phyloP scores from a whole-genome alignment of 768 basidiomycete species.

The Russula ochroleuca region DNA sequence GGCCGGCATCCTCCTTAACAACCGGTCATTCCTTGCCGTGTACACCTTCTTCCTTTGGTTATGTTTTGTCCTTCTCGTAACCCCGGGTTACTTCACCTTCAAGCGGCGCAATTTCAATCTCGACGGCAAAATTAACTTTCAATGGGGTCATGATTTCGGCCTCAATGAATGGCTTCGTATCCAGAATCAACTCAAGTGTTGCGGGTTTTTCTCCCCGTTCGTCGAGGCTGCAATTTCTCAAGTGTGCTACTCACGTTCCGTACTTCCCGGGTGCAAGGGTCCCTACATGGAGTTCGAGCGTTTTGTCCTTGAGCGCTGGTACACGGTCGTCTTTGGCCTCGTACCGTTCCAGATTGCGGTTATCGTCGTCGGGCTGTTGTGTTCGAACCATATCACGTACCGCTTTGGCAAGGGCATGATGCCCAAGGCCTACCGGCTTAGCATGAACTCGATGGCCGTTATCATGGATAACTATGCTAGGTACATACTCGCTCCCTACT shows the following conservation, averaged over 20 bases:
- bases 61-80: slow-evolving; percentile 63
- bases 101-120: slow-evolving; percentile 71
- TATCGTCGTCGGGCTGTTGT: slow-evolving; percentile 62
- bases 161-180: slow-evolving; percentile 57
- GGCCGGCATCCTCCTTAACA: slow-evolving; percentile 79
- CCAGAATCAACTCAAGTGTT: slow-evolving; percentile 73
- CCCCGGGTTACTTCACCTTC: slow-evolving; percentile 77
- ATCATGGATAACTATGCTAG: slow-evolving; percentile 84
- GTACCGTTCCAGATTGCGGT: slow-evolving; percentile 64
- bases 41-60: slow-evolving; percentile 73
- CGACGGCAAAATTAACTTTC: slow-evolving; percentile 73
- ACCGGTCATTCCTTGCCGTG: slow-evolving; percentile 73
- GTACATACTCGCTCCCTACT: slow-evolving; percentile 38
- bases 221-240: slow-evolving; percentile 72
- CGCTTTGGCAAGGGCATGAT: slow-evolving; percentile 87
- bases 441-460: slow-evolving; percentile 68
- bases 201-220: slow-evolving; percentile 77
- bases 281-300: slow-evolving; percentile 57
- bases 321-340: slow-evolving; percentile 56
- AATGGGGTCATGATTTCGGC: slow-evolving; percentile 66
- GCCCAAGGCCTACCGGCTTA: slow-evolving; percentile 76
- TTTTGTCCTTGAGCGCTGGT: slow-evolving; percentile 56
- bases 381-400: slow-evolving; percentile 81
- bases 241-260: slow-evolving; percentile 68
- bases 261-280: slow-evolving; percentile 70